These are phyloP conservation scores for Camillea tinctor DNA, from an alignment of 2,329 filamentous ascomycete genomes.

Conservation along the genomic window DNA sequence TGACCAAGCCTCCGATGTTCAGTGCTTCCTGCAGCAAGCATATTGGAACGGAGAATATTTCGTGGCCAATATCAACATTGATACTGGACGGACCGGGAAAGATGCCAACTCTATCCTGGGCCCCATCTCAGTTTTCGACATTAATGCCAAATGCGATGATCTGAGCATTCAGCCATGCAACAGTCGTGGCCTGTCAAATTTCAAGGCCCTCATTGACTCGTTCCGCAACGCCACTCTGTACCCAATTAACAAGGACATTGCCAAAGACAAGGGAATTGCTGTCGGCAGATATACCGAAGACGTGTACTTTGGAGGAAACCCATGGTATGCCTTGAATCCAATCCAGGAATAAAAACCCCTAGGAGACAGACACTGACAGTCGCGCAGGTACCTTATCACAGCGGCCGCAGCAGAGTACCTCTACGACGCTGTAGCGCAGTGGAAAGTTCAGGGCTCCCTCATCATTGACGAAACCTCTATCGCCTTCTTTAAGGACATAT, in stretches of 20 bases:
- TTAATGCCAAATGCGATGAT: conserved; percentile 48
- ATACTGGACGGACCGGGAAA: conserved; percentile 50
- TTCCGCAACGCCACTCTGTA: conserved; percentile 51
- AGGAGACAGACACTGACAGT: conserved; percentile 1
- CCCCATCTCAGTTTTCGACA: conserved; percentile 50
- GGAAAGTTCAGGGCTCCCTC: conserved; percentile 46
- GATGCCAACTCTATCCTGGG: conserved; percentile 55
- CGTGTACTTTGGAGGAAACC: conserved; percentile 55
- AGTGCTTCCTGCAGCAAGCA: conserved; percentile 49
- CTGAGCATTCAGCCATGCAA: conserved; percentile 58
- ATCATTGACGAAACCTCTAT: conserved; percentile 51
- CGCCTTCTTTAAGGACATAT: conserved; percentile 54
- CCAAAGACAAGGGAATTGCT: conserved; percentile 42
- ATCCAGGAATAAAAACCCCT: not conserved
- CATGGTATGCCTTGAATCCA: conserved; percentile 39
- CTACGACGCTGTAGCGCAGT: conserved; percentile 56
- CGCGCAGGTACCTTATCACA: conserved; percentile 46
- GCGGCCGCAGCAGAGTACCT: conserved; percentile 57
- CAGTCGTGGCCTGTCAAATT: conserved; percentile 49
- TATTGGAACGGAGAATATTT: conserved; percentile 60
- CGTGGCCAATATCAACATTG: conserved; percentile 49
- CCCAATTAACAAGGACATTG: conserved; percentile 49
- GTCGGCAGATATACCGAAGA: conserved; percentile 51
- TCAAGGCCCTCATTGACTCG: conserved; percentile 54
- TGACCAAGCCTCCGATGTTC: conserved; percentile 48